Conservation (phyloP, 2,329 filamentous ascomycete genomes). For the Fusarium transvaalense region DNA sequence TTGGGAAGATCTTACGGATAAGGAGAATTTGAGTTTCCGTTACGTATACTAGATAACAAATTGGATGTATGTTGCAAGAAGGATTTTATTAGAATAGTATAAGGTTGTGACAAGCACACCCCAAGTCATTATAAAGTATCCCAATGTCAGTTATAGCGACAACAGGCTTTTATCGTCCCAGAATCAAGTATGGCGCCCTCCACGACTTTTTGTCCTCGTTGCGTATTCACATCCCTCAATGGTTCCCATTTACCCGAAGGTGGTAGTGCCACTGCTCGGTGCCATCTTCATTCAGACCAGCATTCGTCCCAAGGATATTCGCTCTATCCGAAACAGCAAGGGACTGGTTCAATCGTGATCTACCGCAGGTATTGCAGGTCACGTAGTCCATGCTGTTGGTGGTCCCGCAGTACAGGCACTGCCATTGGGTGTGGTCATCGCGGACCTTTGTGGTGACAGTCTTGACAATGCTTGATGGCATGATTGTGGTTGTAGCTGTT, state of each 20-base stretch:
- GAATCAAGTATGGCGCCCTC: neutral
- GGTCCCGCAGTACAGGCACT: rapidly evolving
- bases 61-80: neutral
- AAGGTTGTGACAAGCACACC: neutral
- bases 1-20: constrained; percentile 74
- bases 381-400: neutral
- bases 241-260: neutral
- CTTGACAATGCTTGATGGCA: neutral
- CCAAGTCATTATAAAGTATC: neutral
- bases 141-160: neutral
- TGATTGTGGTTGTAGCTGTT: neutral
- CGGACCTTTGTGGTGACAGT: neutral
- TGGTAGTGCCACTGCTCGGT: neutral
- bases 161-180: neutral
- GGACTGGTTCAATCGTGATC: neutral
- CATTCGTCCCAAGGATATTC: neutral
- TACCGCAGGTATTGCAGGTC: rapidly evolving
- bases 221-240: neutral
- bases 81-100: neutral
- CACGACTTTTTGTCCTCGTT: no score
- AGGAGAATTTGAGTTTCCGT: constrained; percentile 70
- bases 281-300: neutral
- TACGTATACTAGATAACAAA: constrained; percentile 57
- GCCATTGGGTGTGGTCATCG: neutral
- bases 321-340: rapidly evolving